Evolutionary conservation across 208 protist species (phyloP), one percentile per base, ranked within the genome.

Genomic region (Acanthamoeba castellanii): DNA sequence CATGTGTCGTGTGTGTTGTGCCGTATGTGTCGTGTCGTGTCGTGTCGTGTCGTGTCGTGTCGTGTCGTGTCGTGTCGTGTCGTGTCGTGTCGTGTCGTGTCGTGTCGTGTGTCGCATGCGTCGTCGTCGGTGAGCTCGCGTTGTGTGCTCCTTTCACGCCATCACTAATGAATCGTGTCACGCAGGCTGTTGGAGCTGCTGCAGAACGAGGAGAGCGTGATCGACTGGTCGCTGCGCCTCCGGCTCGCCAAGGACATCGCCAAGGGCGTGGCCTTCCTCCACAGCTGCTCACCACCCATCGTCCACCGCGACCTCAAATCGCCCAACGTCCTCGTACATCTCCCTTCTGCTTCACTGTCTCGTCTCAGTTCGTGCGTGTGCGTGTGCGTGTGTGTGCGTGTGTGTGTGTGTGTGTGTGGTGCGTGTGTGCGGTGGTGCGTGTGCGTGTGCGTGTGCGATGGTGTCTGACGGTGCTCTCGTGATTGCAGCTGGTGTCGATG

Each of bases 281-380:
- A 97, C 78, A 94, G 85, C 27, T 84, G 89, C 20, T 92, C 76
- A 42, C 96, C 96, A 27, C 66, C 50, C 0, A 96, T 96, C 5
- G 94, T 97, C 45, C 96, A 97, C 37, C 81, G 94, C 32, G 96
- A 97, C 91, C 76, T 97, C 6, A 97, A 97, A 30, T 68, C 42
- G 2, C 68, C 88, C 22, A 97, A 97, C 34, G 92, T 97, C 16
- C 82, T 97, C 20, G 42, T 97, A 76, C 22, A 7, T 92, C 5
- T 76, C n/a, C 61, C n/a, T 4, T 4, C 14, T n/a, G n/a, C 47
- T 18, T 5, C 87, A 22, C 9, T 16, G 74, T 0, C 25, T 37
- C 14, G 13, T 13, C 8, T 66, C 16, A 7, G 13, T 22, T 64
- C 20, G 18, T 64, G 59, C 13, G 13, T 64, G 11, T 64, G 13